phyloP scores from a whole-genome alignment of 73 alveolate species.

The Breviolum minutum region DNA sequence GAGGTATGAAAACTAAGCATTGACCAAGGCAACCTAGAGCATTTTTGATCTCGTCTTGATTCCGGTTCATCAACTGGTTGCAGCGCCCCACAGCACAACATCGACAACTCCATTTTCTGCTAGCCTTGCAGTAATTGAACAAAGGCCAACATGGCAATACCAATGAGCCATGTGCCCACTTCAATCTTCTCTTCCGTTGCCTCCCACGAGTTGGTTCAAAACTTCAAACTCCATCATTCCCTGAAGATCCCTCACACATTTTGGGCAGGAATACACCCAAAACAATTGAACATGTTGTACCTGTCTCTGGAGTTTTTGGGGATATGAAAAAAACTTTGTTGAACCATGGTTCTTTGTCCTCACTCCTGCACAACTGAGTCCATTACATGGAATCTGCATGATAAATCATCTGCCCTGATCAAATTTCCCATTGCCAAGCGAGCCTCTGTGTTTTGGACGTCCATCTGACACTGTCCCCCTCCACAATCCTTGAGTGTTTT shows the following conservation, averaged over 20 bases:
- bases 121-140: constrained; percentile 80
- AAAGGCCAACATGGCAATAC: constrained; percentile 87
- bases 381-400: too few species aligned
- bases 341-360: too few species aligned
- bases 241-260: too few species aligned
- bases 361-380: too few species aligned
- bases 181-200: constrained; percentile 8
- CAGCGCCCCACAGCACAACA: too few species aligned
- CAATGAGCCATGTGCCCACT: constrained; percentile 67
- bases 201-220: neutral
- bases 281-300: neutral
- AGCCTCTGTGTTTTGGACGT: neutral
- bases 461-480: neutral
- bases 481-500: constrained; percentile 6
- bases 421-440: neutral
- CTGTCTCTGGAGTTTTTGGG: too few species aligned
- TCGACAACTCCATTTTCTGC: neutral
- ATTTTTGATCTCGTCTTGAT: too few species aligned
- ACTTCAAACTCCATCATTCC: neutral
- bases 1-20: too few species aligned
- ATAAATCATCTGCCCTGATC: too few species aligned
- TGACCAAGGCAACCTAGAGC: too few species aligned
- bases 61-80: too few species aligned
- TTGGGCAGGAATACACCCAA: neutral
- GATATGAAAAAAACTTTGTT: too few species aligned